phyloP scores from a whole-genome alignment of 2,329 filamentous ascomycete species.

The Setomelanomma holmii region DNA sequence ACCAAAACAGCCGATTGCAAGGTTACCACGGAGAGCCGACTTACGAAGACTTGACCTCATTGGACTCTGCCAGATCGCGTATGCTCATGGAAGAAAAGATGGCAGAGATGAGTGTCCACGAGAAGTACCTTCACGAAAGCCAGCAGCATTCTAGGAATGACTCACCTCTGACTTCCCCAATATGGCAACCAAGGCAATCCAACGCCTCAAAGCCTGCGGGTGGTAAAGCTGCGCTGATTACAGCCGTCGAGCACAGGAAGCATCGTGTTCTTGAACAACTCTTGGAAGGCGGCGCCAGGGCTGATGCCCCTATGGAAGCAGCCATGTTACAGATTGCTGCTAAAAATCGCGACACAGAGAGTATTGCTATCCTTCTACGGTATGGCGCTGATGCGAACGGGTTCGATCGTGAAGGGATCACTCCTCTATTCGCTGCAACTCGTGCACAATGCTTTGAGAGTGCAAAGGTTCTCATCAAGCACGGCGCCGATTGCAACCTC shows the following conservation, averaged over 20 bases:
- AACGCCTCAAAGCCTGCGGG: slow-evolving; percentile 36
- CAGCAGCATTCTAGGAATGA: slow-evolving; percentile 24
- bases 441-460: slow-evolving; percentile 43
- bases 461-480: slow-evolving; percentile 53
- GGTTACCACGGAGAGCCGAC: slow-evolving; percentile 27
- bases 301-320: slow-evolving; percentile 39
- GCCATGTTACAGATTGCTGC: slow-evolving; percentile 39
- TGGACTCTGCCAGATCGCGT: slow-evolving; percentile 30
- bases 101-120: slow-evolving; percentile 30
- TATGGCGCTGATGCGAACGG: slow-evolving; percentile 42
- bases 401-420: slow-evolving; percentile 37
- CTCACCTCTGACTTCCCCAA: slow-evolving; percentile 18
- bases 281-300: slow-evolving; percentile 40
- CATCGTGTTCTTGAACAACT: slow-evolving; percentile 61
- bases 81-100: slow-evolving; percentile 34
- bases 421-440: slow-evolving; percentile 38
- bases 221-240: slow-evolving; percentile 52
- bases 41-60: slow-evolving; percentile 30
- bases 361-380: slow-evolving; percentile 34
- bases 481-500: slow-evolving; percentile 31
- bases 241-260: slow-evolving; percentile 67
- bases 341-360: slow-evolving; percentile 40
- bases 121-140: slow-evolving; percentile 31
- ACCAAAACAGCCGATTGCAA: slow-evolving; percentile 13
- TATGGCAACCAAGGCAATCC: slow-evolving; percentile 30